Conservation (phyloP, 352 stramenopile species). For the Achlya hypogyna region DNA sequence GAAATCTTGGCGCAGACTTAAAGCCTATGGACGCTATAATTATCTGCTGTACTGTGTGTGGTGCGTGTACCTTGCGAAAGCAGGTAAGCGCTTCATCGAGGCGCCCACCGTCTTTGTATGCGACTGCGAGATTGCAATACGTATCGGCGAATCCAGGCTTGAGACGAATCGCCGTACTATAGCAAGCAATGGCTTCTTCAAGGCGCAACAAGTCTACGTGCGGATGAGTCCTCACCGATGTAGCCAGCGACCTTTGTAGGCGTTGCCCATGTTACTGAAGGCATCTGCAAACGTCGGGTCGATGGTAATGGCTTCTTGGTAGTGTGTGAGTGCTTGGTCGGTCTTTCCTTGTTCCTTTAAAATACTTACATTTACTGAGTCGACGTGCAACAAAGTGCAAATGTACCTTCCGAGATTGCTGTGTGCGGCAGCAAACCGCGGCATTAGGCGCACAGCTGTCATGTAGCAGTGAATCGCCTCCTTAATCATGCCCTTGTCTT, state of each 20-base stretch:
- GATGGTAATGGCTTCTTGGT: constrained; percentile 89
- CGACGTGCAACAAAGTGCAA: background rate
- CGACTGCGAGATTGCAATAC: constrained; percentile 87
- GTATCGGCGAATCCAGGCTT: constrained; percentile 86
- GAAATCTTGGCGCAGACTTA: constrained; percentile 85
- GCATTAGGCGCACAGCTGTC: constrained; percentile 83
- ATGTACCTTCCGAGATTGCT: constrained; percentile 77
- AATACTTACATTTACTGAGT: constrained; percentile 37
- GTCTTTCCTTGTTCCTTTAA: constrained; percentile 91
- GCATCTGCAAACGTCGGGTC: constrained; percentile 87
- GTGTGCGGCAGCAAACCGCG: constrained; percentile 88
- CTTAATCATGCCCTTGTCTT: constrained; percentile 87
- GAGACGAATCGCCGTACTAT: constrained; percentile 83
- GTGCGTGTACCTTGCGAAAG: constrained; percentile 68
- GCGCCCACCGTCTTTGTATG: constrained; percentile 87
- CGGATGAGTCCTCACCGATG: background rate
- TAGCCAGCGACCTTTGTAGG: constrained; percentile 58
- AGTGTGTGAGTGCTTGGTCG: constrained; percentile 90
- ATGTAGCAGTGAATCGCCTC: constrained; percentile 92
- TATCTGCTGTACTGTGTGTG: too few relatives aligned
- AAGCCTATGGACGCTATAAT: constrained; percentile 28
- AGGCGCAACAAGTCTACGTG: constrained; percentile 62
- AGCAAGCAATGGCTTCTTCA: constrained; percentile 85
- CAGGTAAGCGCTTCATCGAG: constrained; percentile 87
- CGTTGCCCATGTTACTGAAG: constrained; percentile 92